Conservation (phyloP, 345 rosid genomes). For the Citrus hindsii region DNA sequence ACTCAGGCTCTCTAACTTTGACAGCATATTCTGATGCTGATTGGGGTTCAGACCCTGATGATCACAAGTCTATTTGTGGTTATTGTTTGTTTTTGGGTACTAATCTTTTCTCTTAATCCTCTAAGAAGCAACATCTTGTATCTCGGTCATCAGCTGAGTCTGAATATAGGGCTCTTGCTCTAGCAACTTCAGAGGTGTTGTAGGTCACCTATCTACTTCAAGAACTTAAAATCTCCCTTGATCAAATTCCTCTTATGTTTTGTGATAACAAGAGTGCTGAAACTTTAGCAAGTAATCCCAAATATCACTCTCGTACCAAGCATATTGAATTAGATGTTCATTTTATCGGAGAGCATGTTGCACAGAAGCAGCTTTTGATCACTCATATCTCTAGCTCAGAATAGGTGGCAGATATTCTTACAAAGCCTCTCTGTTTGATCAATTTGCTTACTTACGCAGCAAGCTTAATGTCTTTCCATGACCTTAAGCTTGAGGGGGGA, state of each 20-base stretch:
- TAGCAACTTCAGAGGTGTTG: no score
- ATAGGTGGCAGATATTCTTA: neutral
- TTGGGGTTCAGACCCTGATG: neutral
- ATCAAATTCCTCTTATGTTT: neutral
- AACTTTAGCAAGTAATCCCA: neutral
- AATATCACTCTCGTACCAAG: neutral
- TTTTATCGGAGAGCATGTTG: neutral
- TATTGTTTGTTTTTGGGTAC: accelerated
- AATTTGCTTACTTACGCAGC: no score
- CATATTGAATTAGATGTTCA: neutral
- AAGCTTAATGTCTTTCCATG: no score
- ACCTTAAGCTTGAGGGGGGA: no score
- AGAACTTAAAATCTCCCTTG: neutral
- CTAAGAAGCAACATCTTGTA: no score
- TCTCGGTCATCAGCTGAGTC: no score
- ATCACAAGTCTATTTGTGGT: neutral
- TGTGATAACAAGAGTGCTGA: neutral
- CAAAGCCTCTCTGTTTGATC: neutral
- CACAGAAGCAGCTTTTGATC: accelerated
- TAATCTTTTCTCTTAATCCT: no score
- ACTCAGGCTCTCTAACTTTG: no score
- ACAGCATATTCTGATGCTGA: no score
- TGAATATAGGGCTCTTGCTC: no score
- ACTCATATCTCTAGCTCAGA: neutral
- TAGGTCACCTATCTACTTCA: neutral